Conservation (phyloP, 306 rosid species). For the Trichosanthes truncata region DNA sequence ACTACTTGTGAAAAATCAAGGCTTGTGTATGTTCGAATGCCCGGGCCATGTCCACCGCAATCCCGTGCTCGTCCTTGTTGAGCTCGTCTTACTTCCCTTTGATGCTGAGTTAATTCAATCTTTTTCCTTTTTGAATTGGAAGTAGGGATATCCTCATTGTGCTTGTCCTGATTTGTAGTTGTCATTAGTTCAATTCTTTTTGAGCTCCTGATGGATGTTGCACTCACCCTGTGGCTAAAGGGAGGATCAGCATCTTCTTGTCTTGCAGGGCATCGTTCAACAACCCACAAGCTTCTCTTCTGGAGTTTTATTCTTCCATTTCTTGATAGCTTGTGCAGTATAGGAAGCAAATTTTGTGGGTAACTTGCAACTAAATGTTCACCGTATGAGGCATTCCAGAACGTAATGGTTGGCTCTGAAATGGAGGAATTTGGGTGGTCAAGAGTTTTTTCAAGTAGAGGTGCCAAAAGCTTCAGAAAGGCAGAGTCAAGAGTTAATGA, state of each 20-base stretch:
- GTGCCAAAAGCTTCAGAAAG: slow-evolving; percentile 48
- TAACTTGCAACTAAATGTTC: slow-evolving; percentile 45
- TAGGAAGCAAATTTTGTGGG: slow-evolving; percentile 48
- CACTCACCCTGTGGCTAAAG: slow-evolving; percentile 32
- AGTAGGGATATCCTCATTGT: slow-evolving; percentile 3
- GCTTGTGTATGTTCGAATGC: slow-evolving; percentile 57
- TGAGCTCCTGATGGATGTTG: slow-evolving; percentile 41
- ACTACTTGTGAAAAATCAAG: slow-evolving; percentile 55
- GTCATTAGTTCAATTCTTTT: slow-evolving; percentile 45
- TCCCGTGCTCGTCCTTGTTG: slow-evolving; percentile 67
- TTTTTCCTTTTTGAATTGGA: slow-evolving; percentile 39
- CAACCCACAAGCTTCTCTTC: slow-evolving; percentile 41
- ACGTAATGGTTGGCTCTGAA: slow-evolving; percentile 51
- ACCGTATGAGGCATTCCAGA: slow-evolving; percentile 72
- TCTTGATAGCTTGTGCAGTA: slow-evolving; percentile 63
- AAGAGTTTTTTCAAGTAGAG: slow-evolving; percentile 64
- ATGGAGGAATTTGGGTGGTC: slow-evolving; percentile 55
- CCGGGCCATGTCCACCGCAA: slow-evolving; percentile 61
- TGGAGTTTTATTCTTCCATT: slow-evolving; percentile 51
- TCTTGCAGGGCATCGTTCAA: slow-evolving; percentile 30
- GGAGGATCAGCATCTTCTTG: slow-evolving; percentile 17
- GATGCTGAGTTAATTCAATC: slow-evolving; percentile 63
- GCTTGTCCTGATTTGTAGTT: slow-evolving; percentile 11
- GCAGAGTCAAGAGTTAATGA: slow-evolving; percentile 50
- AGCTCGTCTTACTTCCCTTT: slow-evolving; percentile 68